Evolutionary conservation across 148 eudicot species (phyloP).

Genomic region (Pouteria glomerata): DNA sequence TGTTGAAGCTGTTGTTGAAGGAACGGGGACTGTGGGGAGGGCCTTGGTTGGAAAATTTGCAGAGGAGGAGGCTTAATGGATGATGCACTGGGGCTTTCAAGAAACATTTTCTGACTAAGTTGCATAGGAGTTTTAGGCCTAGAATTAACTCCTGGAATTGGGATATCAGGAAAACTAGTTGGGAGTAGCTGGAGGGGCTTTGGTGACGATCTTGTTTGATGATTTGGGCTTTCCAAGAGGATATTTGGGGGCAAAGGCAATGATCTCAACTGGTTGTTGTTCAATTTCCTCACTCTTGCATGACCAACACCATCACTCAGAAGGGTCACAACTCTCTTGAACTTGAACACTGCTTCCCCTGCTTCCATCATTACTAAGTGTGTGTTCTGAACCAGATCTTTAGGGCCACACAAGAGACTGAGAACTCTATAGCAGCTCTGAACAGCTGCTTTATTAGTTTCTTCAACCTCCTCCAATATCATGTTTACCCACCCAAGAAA

Average conservation of each 20-base stretch:
- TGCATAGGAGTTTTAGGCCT: slow-evolving; percentile 15
- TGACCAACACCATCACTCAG: slow-evolving; percentile 28
- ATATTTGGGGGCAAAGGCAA: slow-evolving; percentile 30
- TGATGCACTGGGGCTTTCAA: slow-evolving; percentile 22
- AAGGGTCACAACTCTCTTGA: slow-evolving; percentile 47
- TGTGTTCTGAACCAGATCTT: slow-evolving; percentile 23
- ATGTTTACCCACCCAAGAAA: slow-evolving; percentile 7
- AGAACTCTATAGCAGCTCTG: slow-evolving; percentile 39
- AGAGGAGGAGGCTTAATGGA: slow-evolving; percentile 34
- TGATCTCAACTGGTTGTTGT: slow-evolving; percentile 14
- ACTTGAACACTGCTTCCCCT: slow-evolving; percentile 37
- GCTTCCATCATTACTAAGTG: slow-evolving; percentile 31
- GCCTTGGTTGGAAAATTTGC: slow-evolving; percentile 13
- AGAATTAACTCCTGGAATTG: slow-evolving; percentile 18
- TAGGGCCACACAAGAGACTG: slow-evolving; percentile 24
- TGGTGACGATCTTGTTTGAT: slow-evolving; percentile 13
- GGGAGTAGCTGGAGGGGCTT: slow-evolving; percentile 26
- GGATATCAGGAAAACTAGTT: slow-evolving; percentile 8
- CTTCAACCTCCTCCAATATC: slow-evolving; percentile 43
- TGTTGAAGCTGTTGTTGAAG: too few relatives aligned
- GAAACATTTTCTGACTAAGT: slow-evolving; percentile 18
- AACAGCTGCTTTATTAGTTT: slow-evolving; percentile 47
- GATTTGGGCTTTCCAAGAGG: slow-evolving; percentile 34
- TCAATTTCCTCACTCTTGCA: slow-evolving; percentile 39
- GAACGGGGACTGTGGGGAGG: slow-evolving; percentile 15